These are phyloP conservation scores for Ustilago tritici DNA, from an alignment of 1,284 basidiomycete genomes.

Conservation along the genomic window DNA sequence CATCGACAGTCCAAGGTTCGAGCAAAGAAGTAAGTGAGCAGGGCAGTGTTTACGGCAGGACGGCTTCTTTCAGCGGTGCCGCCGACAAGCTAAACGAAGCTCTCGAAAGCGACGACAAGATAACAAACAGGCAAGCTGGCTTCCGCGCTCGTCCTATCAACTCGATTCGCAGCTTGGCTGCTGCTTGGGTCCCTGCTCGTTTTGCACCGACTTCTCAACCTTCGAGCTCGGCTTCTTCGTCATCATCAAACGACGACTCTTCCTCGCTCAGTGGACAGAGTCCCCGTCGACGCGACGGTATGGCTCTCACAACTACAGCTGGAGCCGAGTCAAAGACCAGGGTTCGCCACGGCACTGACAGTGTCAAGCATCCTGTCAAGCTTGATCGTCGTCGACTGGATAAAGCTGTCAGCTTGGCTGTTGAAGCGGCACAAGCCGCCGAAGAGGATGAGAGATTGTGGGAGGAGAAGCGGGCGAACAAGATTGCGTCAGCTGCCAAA, in stretches of 20 bases:
- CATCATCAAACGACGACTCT: constrained; percentile 21
- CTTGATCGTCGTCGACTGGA: constrained; percentile 49
- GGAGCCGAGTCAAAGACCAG: not conserved
- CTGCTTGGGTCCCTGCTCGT: constrained; percentile 43
- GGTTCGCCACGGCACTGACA: not conserved
- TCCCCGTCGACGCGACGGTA: constrained; percentile 12
- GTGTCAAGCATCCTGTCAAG: constrained; percentile 33
- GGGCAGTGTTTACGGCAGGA: constrained; percentile 8
- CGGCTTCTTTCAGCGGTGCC: constrained; percentile 14
- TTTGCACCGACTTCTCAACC: constrained; percentile 28
- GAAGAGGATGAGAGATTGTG: constrained; percentile 52
- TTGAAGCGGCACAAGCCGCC: constrained; percentile 55
- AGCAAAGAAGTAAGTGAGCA: not conserved
- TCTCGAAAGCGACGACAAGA: constrained; percentile 21
- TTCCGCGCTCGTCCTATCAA: constrained; percentile 46
- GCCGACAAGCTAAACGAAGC: constrained; percentile 14
- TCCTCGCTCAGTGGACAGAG: not conserved
- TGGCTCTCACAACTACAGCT: constrained; percentile 11
- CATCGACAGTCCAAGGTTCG: not conserved
- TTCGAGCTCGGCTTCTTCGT: constrained; percentile 17
- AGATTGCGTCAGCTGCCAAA: not conserved
- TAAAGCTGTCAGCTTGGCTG: constrained; percentile 55
- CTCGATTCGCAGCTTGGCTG: constrained; percentile 39
- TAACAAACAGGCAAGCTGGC: constrained; percentile 25
- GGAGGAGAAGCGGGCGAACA: constrained; percentile 29